These are phyloP conservation scores for Bruguiera hainesii DNA, from an alignment of 441 rosid species.

Conservation along the genomic window DNA sequence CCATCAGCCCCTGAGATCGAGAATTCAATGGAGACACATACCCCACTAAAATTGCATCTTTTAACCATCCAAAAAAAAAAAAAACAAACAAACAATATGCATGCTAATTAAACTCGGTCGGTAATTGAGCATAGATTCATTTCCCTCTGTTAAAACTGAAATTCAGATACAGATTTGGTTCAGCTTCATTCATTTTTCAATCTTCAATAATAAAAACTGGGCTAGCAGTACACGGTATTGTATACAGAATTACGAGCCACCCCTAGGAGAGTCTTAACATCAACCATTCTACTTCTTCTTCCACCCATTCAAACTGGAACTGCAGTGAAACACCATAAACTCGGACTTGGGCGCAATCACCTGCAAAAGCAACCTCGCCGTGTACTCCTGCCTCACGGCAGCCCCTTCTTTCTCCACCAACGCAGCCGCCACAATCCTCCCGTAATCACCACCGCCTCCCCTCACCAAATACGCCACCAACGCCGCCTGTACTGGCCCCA, in stretches of 20 bases:
- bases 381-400: slow-evolving; percentile 43
- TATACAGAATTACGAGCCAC: neutral
- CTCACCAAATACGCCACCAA: slow-evolving; percentile 64
- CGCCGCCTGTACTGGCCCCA: slow-evolving; percentile 91
- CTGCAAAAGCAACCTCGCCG: slow-evolving; percentile 49
- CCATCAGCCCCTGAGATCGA: no score
- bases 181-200: neutral
- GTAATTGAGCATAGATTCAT: no score
- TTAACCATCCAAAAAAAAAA: no score
- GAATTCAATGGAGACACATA: no score
- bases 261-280: neutral
- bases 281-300: neutral
- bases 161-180: no score
- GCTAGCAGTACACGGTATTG: neutral
- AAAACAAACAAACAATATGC: no score
- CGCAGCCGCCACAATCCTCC: slow-evolving; percentile 58
- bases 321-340: slow-evolving; percentile 46
- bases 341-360: slow-evolving; percentile 49
- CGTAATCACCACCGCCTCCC: slow-evolving; percentile 67
- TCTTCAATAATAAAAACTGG: neutral
- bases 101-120: no score
- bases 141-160: no score
- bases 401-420: slow-evolving; percentile 55
- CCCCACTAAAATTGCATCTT: no score
- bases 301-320: neutral